Evolutionary conservation across 768 basidiomycete genomes (phyloP).

Genomic region (Panaeolus cyanescens): DNA sequence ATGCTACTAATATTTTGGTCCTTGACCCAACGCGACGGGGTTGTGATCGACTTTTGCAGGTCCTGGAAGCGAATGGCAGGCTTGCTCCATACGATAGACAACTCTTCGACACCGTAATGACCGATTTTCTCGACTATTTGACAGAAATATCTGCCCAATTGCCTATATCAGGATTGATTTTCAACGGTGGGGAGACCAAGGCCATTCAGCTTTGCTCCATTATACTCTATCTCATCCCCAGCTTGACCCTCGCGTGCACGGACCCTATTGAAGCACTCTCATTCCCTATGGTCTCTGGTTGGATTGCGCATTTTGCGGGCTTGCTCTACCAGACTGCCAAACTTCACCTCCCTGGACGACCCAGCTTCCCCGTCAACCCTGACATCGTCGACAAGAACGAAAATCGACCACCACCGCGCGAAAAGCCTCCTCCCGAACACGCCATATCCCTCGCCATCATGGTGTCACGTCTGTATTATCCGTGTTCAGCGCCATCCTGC

Average conservation of each 20-base stretch:
- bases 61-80: background rate
- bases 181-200: slow-evolving; percentile 2
- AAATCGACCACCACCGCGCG: background rate
- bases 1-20: background rate
- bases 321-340: background rate
- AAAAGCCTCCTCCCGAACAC: background rate
- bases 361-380: background rate
- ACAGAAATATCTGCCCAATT: background rate
- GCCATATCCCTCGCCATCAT: background rate
- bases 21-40: background rate
- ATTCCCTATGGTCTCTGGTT: background rate
- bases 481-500: background rate
- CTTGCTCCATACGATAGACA: background rate
- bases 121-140: background rate
- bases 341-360: background rate
- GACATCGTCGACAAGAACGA: background rate
- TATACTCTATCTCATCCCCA: background rate
- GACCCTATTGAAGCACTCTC: background rate
- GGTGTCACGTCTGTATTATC: background rate
- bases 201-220: background rate
- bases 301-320: background rate
- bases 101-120: background rate
- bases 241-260: background rate
- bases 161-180: background rate
- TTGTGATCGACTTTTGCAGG: background rate